These are phyloP conservation scores for Aspergillus terreus DNA, from an alignment of 2,329 filamentous ascomycete genomes.

Conservation along the genomic window DNA sequence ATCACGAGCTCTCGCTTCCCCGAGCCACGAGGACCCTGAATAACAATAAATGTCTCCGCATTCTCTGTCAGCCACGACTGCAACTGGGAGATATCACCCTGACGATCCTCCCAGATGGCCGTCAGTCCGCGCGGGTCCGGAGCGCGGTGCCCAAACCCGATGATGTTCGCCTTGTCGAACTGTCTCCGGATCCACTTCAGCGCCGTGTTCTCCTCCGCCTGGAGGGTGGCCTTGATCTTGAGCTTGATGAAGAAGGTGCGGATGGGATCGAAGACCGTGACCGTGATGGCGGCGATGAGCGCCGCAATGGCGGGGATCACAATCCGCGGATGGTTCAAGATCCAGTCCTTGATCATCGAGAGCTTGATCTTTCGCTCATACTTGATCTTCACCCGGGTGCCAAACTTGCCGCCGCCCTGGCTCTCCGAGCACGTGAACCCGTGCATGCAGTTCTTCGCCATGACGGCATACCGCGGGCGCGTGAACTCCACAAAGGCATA, in stretches of 20 bases:
- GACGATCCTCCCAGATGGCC: constrained; percentile 84
- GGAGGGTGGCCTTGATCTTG: constrained; percentile 75
- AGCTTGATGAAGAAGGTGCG: constrained; percentile 87
- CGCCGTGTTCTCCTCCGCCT: constrained; percentile 67
- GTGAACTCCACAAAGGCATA: constrained; percentile 78
- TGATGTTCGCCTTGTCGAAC: constrained; percentile 42
- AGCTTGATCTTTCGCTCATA: constrained; percentile 77
- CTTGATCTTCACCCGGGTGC: constrained; percentile 74
- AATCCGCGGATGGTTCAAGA: constrained; percentile 79
- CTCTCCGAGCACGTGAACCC: constrained; percentile 69
- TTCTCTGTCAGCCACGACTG: constrained; percentile 84
- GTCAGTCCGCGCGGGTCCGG: constrained; percentile 66
- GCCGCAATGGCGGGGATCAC: constrained; percentile 81
- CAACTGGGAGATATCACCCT: constrained; percentile 75
- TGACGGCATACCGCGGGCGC: constrained; percentile 69
- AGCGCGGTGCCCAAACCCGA: constrained; percentile 43
- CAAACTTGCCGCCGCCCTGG: constrained; percentile 68
- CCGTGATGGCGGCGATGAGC: constrained; percentile 74
- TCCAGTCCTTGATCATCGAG: constrained; percentile 81
- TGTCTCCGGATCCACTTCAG: constrained; percentile 80
- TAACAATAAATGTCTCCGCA: constrained; percentile 85
- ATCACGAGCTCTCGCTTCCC: constrained; percentile 86
- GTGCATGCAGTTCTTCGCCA: constrained; percentile 90
- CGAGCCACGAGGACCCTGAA: constrained; percentile 87
- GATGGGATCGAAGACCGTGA: constrained; percentile 90